These are phyloP conservation scores for Populus nigra DNA, from an alignment of 345 rosid genomes.

Conservation along the genomic window DNA sequence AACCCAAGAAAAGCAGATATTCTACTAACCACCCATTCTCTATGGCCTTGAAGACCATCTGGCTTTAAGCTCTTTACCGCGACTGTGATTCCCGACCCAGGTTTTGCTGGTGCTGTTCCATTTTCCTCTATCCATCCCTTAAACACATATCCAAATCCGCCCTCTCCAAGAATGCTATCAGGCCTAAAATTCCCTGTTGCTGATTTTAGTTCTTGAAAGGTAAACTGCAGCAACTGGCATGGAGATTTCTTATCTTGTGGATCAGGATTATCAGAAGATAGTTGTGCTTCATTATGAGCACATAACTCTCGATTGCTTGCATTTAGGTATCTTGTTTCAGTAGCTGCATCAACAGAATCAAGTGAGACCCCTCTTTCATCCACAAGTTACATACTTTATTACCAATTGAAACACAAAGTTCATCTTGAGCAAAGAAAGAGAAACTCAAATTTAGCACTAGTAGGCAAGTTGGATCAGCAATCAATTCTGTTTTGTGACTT, in stretches of 20 bases:
- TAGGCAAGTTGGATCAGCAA: not conserved
- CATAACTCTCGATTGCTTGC: conserved; percentile 70
- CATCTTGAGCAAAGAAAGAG: not conserved
- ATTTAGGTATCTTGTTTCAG: conserved; percentile 66
- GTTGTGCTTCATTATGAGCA: conserved; percentile 53
- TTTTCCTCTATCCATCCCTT: conserved; percentile 39
- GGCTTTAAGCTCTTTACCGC: conserved; percentile 38
- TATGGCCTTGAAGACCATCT: conserved; percentile 37
- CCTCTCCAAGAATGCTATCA: conserved; percentile 39
- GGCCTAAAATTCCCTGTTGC: conserved; percentile 38
- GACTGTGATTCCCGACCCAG: conserved; percentile 34
- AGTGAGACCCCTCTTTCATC: not conserved
- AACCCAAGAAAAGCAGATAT: conserved; percentile 40
- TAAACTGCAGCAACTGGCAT: conserved; percentile 32
- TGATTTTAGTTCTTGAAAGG: conserved; percentile 32
- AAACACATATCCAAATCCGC: conserved; percentile 35
- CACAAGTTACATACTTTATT: not conserved
- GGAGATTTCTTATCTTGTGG: conserved; percentile 37
- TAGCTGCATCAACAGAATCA: conserved; percentile 39
- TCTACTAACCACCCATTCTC: conserved; percentile 48
- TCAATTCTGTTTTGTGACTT: not conserved
- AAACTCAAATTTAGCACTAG: not conserved
- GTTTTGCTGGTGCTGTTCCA: conserved; percentile 35
- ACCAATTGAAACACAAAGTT: not conserved
- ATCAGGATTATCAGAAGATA: conserved; percentile 47